Percentiles rank a stretch among this genome's conserved stretches.
phyloP scores from a whole-genome alignment of 2,329 filamentous ascomycete genomes.

The Fusarium proliferatum region DNA sequence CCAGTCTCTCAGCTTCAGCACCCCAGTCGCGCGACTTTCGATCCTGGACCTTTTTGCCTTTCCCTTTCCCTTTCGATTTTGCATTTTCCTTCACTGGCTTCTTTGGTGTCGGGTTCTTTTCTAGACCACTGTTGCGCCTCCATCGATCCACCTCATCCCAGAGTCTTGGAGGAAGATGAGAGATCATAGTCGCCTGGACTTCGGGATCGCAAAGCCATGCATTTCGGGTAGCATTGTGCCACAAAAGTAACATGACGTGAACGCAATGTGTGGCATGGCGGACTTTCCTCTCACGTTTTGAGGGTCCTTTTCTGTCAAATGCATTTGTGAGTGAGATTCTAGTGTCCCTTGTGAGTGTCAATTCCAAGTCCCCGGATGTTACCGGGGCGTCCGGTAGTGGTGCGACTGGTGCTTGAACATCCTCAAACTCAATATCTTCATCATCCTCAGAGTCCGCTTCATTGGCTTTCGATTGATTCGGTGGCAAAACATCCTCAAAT shows the following conservation, averaged over 20 bases:
- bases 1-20: slow-evolving; percentile 73
- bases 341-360: slow-evolving; percentile 73
- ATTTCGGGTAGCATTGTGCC: slow-evolving; percentile 89
- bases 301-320: slow-evolving; percentile 81
- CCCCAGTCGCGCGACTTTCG: slow-evolving; percentile 73
- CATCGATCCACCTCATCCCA: slow-evolving; percentile 80
- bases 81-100: slow-evolving; percentile 37
- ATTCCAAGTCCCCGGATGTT: slow-evolving; percentile 75
- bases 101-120: slow-evolving; percentile 52
- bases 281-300: slow-evolving; percentile 84
- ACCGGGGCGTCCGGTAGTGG: slow-evolving; percentile 57
- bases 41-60: slow-evolving; percentile 49
- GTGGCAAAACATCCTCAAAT: slow-evolving; percentile 59
- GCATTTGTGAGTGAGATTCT: slow-evolving; percentile 70
- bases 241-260: slow-evolving; percentile 88
- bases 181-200: slow-evolving; percentile 79
- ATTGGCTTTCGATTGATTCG: slow-evolving; percentile 54
- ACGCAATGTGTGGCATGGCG: slow-evolving; percentile 84
- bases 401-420: slow-evolving; percentile 72
- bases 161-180: slow-evolving; percentile 75
- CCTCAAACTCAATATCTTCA: slow-evolving; percentile 68
- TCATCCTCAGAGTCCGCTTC: slow-evolving; percentile 46
- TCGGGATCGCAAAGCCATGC: slow-evolving; percentile 82
- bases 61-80: slow-evolving; percentile 54
- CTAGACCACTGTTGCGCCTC: slow-evolving; percentile 74